Conservation (phyloP, 345 rosid genomes). For the Aurinia saxatilis region DNA sequence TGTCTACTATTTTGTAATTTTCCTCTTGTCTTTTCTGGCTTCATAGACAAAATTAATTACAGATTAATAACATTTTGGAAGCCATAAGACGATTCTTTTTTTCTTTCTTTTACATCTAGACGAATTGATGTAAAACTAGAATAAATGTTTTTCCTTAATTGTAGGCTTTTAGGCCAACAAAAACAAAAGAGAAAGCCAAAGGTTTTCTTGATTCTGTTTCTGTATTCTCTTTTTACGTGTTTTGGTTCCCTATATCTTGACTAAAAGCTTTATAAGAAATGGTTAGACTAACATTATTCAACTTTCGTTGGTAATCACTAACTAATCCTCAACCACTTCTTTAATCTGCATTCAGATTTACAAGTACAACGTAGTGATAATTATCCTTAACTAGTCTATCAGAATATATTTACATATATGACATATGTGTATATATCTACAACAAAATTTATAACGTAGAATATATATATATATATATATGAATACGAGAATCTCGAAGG, state of each 20-base stretch:
- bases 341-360: not conserved
- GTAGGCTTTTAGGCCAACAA: not conserved
- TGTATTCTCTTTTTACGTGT: not conserved
- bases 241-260: constrained; percentile 8
- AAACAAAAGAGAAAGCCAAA: not conserved
- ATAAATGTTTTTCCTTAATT: not conserved
- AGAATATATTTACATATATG: not conserved
- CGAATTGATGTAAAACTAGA: not conserved
- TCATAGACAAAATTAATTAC: not conserved
- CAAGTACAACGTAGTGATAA: too few relatives aligned
- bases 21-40: not conserved
- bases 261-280: not conserved
- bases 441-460: constrained; percentile 3
- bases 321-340: not conserved
- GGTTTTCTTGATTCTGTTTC: constrained; percentile 11
- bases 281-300: not conserved
- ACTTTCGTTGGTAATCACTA: not conserved
- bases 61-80: not conserved
- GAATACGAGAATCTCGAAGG: constrained; percentile 20
- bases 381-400: too few relatives aligned
- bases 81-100: not conserved
- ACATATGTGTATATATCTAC: not conserved
- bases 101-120: too few relatives aligned
- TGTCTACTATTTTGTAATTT: not conserved
- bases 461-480: not conserved